phyloP scores from a whole-genome alignment of 2,329 filamentous ascomycete genomes.

The Penicillium rolfsii region DNA sequence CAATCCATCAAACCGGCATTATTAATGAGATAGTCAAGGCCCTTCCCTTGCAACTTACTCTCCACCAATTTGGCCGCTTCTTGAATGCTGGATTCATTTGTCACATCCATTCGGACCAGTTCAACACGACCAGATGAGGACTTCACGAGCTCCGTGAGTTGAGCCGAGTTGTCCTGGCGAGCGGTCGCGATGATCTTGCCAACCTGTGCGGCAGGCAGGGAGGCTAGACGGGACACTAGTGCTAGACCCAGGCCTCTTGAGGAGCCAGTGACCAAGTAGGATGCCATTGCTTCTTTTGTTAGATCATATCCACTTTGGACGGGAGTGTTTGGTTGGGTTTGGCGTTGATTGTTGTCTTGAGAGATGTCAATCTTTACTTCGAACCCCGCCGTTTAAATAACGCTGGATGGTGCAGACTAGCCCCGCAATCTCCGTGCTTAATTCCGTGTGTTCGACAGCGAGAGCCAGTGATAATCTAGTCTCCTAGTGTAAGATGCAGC shows the following conservation, averaged over 20 bases:
- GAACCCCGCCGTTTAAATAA: background rate
- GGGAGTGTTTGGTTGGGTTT: background rate
- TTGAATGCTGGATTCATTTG: conserved; percentile 39
- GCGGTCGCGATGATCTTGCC: conserved; percentile 48
- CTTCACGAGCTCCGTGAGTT: conserved; percentile 41
- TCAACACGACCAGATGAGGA: conserved; percentile 42
- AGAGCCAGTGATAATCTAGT: background rate
- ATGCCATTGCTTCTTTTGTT: conserved; percentile 37
- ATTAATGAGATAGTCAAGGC: conserved; percentile 54
- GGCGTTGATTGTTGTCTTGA: background rate
- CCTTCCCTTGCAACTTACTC: conserved; percentile 39
- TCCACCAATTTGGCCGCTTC: conserved; percentile 42
- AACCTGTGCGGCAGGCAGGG: conserved; percentile 40
- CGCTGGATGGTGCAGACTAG: background rate
- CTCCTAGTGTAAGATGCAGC: too few relatives aligned
- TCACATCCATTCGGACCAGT: conserved; percentile 45
- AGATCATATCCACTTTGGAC: background rate
- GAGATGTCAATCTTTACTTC: background rate
- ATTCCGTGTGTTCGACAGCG: background rate
- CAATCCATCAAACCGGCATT: conserved; percentile 45
- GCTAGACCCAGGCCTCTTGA: conserved; percentile 45
- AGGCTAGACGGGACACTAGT: conserved; percentile 35
- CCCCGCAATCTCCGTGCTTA: background rate
- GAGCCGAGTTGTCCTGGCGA: conserved; percentile 38
- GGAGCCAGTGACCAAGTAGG: conserved; percentile 44